phyloP scores from a whole-genome alignment of 1,284 basidiomycete species.

The Ganoderma multipileum region DNA sequence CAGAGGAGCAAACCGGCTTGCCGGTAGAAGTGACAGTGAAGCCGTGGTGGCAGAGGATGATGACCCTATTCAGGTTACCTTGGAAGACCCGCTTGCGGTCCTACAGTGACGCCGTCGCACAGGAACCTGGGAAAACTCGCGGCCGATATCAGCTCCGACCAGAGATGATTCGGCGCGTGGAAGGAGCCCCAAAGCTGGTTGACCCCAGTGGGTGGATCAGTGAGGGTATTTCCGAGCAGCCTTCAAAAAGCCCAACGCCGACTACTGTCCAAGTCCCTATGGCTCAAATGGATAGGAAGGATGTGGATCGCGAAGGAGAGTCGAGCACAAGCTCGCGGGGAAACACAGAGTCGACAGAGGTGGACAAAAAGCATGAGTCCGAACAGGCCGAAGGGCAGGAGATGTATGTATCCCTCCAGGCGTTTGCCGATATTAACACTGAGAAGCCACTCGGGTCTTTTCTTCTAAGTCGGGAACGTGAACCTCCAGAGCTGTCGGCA shows the following conservation, averaged over 20 bases:
- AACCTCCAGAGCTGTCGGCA: slow-evolving; percentile 19
- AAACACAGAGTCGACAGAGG: slow-evolving; percentile 20
- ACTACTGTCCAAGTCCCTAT: neutral
- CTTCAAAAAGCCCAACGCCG: slow-evolving; percentile 2
- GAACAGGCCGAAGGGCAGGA: slow-evolving; percentile 12
- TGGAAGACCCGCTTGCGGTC: slow-evolving; percentile 21
- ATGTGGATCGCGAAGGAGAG: slow-evolving; percentile 2
- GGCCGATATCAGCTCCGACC: slow-evolving; percentile 52
- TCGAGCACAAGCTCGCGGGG: slow-evolving; percentile 17
- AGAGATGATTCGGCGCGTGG: slow-evolving; percentile 88
- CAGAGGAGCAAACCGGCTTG: slow-evolving; percentile 26
- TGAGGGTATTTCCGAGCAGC: slow-evolving; percentile 43
- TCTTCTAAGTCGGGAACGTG: slow-evolving; percentile 20
- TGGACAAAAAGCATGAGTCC: slow-evolving; percentile 12
- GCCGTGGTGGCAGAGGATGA: slow-evolving; percentile 36
- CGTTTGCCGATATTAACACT: slow-evolving; percentile 29
- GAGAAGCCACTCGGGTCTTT: slow-evolving; percentile 20
- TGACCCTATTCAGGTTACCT: slow-evolving; percentile 17
- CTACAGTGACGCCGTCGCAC: slow-evolving; percentile 22
- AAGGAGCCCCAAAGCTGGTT: slow-evolving; percentile 80
- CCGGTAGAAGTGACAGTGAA: slow-evolving; percentile 34
- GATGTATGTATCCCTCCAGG: slow-evolving; percentile 21
- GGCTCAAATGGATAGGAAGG: neutral
- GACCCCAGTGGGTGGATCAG: slow-evolving; percentile 83
- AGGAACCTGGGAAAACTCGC: slow-evolving; percentile 23